A percentile compares a stretch with the other conserved stretches of the same genome.
Conservation (phyloP, 192 early-diverging fungal genomes). For the Linnemannia elongata region DNA sequence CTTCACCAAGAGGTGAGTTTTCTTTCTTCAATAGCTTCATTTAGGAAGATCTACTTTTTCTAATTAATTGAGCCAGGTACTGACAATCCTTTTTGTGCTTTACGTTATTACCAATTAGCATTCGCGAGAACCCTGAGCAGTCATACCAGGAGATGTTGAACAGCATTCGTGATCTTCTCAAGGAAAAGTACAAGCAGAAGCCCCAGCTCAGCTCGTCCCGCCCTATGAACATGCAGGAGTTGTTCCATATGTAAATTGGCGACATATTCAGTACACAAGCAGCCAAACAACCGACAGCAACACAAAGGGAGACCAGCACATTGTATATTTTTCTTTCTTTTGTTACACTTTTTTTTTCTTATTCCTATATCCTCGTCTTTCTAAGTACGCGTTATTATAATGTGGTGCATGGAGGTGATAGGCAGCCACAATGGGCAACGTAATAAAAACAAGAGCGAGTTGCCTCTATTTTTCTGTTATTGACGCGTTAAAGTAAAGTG, state of each 20-base stretch:
- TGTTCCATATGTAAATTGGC: slow-evolving; percentile 71
- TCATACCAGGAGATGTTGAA: slow-evolving; percentile 74
- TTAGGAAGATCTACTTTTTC: background rate
- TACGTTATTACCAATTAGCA: slow-evolving; percentile 11
- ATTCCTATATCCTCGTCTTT: background rate
- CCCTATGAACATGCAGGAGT: slow-evolving; percentile 74
- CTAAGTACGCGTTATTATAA: background rate
- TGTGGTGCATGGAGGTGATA: background rate
- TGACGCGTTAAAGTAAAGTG: background rate
- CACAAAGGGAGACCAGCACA: background rate
- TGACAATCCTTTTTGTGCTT: background rate
- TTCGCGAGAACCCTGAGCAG: slow-evolving; percentile 65
- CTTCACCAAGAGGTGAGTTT: slow-evolving; percentile 61
- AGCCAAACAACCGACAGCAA: background rate
- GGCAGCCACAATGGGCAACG: background rate
- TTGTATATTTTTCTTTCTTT: slow-evolving; percentile 5
- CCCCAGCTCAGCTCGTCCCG: slow-evolving; percentile 80
- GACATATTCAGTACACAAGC: background rate
- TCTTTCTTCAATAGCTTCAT: background rate
- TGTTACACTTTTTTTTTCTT: background rate
- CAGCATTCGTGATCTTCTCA: slow-evolving; percentile 66
- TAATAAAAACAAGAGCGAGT: background rate
- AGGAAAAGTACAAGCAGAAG: slow-evolving; percentile 73
- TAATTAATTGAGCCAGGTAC: background rate
- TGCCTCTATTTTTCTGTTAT: background rate